Percentiles rank a stretch among this genome's conserved stretches.
Evolutionary conservation across 257 asterid genomes (phyloP).

Genomic region (Mitragyna speciosa): DNA sequence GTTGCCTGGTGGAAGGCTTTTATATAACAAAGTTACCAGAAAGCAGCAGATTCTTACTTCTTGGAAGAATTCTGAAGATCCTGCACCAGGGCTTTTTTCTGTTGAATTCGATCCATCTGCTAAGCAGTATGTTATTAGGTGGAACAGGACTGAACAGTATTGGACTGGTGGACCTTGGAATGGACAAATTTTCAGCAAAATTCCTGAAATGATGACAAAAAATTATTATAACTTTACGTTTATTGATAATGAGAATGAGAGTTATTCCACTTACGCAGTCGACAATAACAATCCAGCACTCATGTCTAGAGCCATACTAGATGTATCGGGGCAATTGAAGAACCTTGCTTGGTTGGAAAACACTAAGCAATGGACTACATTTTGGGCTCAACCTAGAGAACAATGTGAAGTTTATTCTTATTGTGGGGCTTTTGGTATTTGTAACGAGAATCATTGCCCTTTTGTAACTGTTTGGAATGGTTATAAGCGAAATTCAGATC

Average conservation of each 20-base stretch:
- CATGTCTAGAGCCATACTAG: slow-evolving; percentile 39
- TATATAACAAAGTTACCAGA: slow-evolving; percentile 46
- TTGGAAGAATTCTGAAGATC: slow-evolving; percentile 77
- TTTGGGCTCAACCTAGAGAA: slow-evolving; percentile 47
- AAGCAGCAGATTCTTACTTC: slow-evolving; percentile 54
- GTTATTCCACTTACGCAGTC: slow-evolving; percentile 40
- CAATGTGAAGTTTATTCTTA: slow-evolving; percentile 48
- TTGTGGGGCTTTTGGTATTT: slow-evolving; percentile 48
- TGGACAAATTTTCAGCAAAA: slow-evolving; percentile 49
- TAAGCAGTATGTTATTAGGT: slow-evolving; percentile 48
- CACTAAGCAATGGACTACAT: slow-evolving; percentile 30
- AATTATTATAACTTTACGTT: slow-evolving; percentile 34
- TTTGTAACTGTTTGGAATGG: slow-evolving; percentile 45
- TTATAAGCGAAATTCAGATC: slow-evolving; percentile 18
- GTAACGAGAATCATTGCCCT: slow-evolving; percentile 33
- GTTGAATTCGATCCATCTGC: slow-evolving; percentile 52
- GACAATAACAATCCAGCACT: not conserved
- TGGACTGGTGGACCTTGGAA: slow-evolving; percentile 79
- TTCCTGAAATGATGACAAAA: slow-evolving; percentile 43
- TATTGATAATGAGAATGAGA: slow-evolving; percentile 32
- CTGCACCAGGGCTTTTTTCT: slow-evolving; percentile 64
- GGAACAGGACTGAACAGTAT: slow-evolving; percentile 45
- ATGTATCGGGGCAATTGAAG: slow-evolving; percentile 48
- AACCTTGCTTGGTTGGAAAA: slow-evolving; percentile 30
- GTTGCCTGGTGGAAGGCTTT: slow-evolving; percentile 67